phyloP scores from a whole-genome alignment of 352 stramenopile species.

The Phytophthora rubi region DNA sequence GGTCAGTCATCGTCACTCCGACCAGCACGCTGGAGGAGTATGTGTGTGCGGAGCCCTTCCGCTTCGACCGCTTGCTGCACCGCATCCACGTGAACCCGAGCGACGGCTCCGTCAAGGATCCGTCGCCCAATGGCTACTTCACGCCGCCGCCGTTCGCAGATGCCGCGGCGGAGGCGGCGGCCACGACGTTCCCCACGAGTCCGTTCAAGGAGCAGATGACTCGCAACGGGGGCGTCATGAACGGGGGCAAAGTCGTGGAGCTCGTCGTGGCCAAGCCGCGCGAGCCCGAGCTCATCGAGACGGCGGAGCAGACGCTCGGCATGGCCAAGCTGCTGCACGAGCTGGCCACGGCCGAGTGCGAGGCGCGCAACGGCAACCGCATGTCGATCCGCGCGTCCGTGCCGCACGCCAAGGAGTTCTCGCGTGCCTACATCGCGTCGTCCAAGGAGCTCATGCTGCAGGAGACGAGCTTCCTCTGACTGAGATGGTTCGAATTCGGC shows the following conservation, averaged over 20 bases:
- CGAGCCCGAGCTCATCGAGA: slow-evolving; percentile 59
- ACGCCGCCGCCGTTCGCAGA: slow-evolving; percentile 21
- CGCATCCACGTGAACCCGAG: slow-evolving; percentile 50
- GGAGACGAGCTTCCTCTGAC: slow-evolving; percentile 50
- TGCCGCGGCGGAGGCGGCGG: slow-evolving; percentile 21
- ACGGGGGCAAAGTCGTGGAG: slow-evolving; percentile 44
- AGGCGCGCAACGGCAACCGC: slow-evolving; percentile 65
- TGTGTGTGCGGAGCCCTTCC: slow-evolving; percentile 52
- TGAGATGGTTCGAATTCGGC: slow-evolving; percentile 1
- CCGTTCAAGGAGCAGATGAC: slow-evolving; percentile 64
- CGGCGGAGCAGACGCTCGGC: slow-evolving; percentile 70
- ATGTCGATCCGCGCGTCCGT: slow-evolving; percentile 61
- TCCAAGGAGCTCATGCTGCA: slow-evolving; percentile 76
- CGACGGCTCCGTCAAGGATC: slow-evolving; percentile 32
- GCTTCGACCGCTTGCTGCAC: slow-evolving; percentile 56
- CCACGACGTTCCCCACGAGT: slow-evolving; percentile 35
- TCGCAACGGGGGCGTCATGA: slow-evolving; percentile 55
- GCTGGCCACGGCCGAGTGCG: slow-evolving; percentile 67
- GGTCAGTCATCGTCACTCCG: slow-evolving; percentile 38
- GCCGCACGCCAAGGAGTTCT: slow-evolving; percentile 67
- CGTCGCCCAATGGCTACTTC: slow-evolving; percentile 32
- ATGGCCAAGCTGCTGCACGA: slow-evolving; percentile 84
- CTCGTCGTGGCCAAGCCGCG: slow-evolving; percentile 43
- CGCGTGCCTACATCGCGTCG: slow-evolving; percentile 66
- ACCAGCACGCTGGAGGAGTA: slow-evolving; percentile 63